Percentiles rank a stretch among this genome's conserved stretches.
phyloP scores from a whole-genome alignment of 169 alveolate species.

The Cryptosporidium meleagridis region DNA sequence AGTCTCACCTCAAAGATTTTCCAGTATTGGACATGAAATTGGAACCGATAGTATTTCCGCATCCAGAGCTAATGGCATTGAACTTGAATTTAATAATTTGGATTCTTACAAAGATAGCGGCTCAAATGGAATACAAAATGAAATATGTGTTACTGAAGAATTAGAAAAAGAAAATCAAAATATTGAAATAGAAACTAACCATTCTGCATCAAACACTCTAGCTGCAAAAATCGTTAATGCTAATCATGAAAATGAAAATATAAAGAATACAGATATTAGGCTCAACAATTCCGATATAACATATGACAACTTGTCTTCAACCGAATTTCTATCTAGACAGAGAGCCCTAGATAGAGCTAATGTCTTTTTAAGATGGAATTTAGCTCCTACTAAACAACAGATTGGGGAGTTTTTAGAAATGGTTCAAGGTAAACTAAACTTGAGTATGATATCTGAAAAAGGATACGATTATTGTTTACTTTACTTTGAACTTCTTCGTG shows the following conservation, averaged over 20 bases:
- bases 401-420: conserved; percentile 49
- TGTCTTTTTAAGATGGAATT: conserved; percentile 71
- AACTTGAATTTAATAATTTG: neutral
- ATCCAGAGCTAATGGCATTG: neutral
- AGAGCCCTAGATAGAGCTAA: conserved; percentile 71
- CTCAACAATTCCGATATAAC: neutral
- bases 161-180: neutral
- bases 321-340: conserved; percentile 58
- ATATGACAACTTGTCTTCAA: neutral
- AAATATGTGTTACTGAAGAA: neutral
- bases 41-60: neutral
- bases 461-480: conserved; percentile 70
- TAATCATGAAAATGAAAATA: neutral
- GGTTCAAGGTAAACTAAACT: conserved; percentile 68
- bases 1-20: conserved; percentile 58
- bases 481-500: conserved; percentile 63
- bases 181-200: neutral
- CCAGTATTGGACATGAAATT: neutral
- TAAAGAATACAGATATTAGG: neutral
- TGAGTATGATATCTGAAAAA: conserved; percentile 66
- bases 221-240: neutral
- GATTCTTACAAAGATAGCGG: neutral
- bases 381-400: conserved; percentile 43
- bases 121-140: neutral
- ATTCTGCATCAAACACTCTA: neutral